Conservation (phyloP, 441 rosid genomes). For the Croton setiger region DNA sequence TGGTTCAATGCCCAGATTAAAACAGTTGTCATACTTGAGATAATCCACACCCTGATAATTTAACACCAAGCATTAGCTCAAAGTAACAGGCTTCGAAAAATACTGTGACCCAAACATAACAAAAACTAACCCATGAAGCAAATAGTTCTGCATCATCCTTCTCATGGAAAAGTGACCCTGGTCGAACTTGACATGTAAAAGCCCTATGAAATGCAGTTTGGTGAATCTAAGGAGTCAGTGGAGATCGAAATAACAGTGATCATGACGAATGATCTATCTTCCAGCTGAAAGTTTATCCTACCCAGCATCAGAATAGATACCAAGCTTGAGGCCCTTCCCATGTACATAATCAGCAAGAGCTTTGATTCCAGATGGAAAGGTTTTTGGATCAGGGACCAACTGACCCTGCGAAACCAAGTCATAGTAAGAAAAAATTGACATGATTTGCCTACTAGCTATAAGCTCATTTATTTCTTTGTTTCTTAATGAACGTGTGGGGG, state of each 20-base stretch:
- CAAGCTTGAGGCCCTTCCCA: constrained; percentile 88
- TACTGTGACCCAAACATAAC: not conserved
- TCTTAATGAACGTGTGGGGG: not conserved
- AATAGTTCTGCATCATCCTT: constrained; percentile 69
- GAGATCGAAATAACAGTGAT: constrained; percentile 13
- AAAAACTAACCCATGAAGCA: constrained; percentile 90
- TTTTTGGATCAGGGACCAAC: constrained; percentile 68
- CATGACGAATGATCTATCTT: constrained; percentile 21
- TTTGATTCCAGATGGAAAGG: constrained; percentile 90
- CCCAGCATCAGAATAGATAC: constrained; percentile 99
- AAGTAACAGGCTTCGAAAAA: not conserved
- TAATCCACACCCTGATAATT: constrained; percentile 77
- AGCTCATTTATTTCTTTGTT: not conserved
- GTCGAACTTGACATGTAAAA: constrained; percentile 93
- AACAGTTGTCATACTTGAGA: constrained; percentile 96
- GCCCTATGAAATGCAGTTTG: constrained; percentile 34
- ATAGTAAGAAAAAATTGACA: not conserved
- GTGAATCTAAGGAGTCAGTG: constrained; percentile 15
- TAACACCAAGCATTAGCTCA: constrained; percentile 14
- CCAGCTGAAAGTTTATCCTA: constrained; percentile 42
- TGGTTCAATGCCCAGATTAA: constrained; percentile 77
- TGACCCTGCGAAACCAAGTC: constrained; percentile 54
- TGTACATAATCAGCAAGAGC: constrained; percentile 84
- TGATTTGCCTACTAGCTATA: not conserved
- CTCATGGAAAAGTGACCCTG: constrained; percentile 92